These are phyloP conservation scores for Penicillium longicatenatum DNA, from an alignment of 495 filamentous ascomycete genomes.

Conservation along the genomic window DNA sequence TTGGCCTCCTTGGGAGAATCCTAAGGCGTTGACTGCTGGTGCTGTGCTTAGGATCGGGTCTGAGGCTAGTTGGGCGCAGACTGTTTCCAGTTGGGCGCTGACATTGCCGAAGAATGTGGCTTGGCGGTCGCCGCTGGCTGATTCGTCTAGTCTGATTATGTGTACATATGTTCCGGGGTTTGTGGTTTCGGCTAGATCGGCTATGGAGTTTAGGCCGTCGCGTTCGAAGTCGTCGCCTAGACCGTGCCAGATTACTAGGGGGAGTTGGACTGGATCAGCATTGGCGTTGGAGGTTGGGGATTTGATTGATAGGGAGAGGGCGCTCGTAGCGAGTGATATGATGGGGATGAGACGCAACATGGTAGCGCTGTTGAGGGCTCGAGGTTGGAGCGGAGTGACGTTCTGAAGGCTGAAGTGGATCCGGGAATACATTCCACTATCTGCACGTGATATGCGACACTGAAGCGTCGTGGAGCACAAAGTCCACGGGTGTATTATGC, in stretches of 20 bases:
- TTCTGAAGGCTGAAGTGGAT: neutral
- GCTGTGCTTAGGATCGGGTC: conserved; percentile 80
- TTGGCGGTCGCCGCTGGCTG: conserved; percentile 65
- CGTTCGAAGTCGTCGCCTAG: conserved; percentile 69
- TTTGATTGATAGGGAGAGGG: conserved; percentile 22
- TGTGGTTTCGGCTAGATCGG: conserved; percentile 63
- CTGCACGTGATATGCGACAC: conserved; percentile 14
- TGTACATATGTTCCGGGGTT: conserved; percentile 87
- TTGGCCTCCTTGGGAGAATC: conserved; percentile 94
- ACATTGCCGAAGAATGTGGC: conserved; percentile 92
- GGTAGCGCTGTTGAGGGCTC: conserved; percentile 1
- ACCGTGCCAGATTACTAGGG: conserved; percentile 94
- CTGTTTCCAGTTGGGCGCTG: conserved; percentile 72
- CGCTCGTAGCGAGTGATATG: conserved; percentile 18
- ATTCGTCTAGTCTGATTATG: conserved; percentile 72
- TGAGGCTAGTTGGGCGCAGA: conserved; percentile 75
- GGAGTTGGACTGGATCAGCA: conserved; percentile 56
- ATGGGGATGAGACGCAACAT: conserved; percentile 19
- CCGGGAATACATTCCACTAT: conserved; percentile 12
- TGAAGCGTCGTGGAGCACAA: neutral
- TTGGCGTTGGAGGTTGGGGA: conserved; percentile 1
- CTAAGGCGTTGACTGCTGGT: conserved; percentile 83
- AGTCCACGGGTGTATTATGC: neutral
- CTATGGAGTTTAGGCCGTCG: conserved; percentile 70
- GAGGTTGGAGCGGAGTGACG: conserved; percentile 1